These are phyloP conservation scores for Aspergillus sparsus DNA, from an alignment of 495 filamentous ascomycete species.

Conservation along the genomic window DNA sequence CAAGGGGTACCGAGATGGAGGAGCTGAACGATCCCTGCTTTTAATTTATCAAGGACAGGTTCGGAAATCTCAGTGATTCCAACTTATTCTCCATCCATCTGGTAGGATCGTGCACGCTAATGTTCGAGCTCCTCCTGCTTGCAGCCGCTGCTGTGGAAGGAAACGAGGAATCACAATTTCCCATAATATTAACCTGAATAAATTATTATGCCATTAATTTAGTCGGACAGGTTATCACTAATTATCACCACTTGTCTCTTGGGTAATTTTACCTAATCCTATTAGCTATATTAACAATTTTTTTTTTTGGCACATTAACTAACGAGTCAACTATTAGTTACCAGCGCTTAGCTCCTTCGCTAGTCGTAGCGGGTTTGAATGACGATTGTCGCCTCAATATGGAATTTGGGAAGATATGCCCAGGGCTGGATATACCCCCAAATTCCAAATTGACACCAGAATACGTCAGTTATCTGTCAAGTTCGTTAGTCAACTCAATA, in stretches of 20 bases:
- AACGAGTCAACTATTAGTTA: no score
- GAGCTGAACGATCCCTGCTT: conserved; percentile 20
- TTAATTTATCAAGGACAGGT: conserved; percentile 13
- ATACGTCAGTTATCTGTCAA: conserved; percentile 1
- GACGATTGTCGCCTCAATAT: no score
- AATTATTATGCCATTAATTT: conserved; percentile 1
- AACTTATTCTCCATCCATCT: conserved; percentile 1
- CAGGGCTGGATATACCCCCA: no score
- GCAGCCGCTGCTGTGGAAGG: conserved; percentile 10
- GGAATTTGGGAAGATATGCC: no score
- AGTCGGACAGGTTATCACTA: neutral
- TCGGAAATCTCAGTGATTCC: conserved; percentile 7
- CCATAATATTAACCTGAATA: neutral
- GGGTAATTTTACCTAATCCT: neutral
- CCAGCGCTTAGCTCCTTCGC: no score
- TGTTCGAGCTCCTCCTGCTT: conserved; percentile 6
- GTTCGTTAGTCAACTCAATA: neutral
- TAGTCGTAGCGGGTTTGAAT: no score
- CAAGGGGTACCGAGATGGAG: conserved; percentile 18
- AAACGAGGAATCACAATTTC: conserved; percentile 13
- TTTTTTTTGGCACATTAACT: neutral
- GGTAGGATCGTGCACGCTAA: conserved; percentile 21
- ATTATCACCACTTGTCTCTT: neutral
- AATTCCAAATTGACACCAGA: neutral
- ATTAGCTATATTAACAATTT: conserved; percentile 5